Percentiles rank a stretch among this genome's conserved stretches.
phyloP scores from a whole-genome alignment of 2,329 filamentous ascomycete species.

The Sporothrix euskadiensis region DNA sequence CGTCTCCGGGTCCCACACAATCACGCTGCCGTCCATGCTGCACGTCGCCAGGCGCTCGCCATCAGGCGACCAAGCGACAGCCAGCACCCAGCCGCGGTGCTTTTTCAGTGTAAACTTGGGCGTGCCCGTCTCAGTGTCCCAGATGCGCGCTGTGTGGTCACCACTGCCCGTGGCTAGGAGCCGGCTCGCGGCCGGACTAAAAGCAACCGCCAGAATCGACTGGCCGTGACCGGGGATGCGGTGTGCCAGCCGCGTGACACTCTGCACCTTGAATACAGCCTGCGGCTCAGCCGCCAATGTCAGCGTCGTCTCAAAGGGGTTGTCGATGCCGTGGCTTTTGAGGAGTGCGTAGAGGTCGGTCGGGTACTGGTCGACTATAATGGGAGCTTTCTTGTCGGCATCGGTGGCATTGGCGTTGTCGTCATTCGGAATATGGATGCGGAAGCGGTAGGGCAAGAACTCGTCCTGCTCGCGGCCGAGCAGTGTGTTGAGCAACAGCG shows the following conservation, averaged over 20 bases:
- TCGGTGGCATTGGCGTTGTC: background rate
- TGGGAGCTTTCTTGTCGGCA: slow-evolving; percentile 29
- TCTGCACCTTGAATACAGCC: slow-evolving; percentile 89
- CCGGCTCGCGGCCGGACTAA: slow-evolving; percentile 75
- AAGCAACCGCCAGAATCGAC: slow-evolving; percentile 81
- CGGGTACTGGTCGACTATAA: slow-evolving; percentile 58
- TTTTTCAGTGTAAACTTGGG: slow-evolving; percentile 82
- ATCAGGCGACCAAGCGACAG: slow-evolving; percentile 84
- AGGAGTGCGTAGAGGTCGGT: slow-evolving; percentile 56
- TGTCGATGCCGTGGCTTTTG: slow-evolving; percentile 57
- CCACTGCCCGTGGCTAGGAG: slow-evolving; percentile 85
- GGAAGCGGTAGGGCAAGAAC: slow-evolving; percentile 62
- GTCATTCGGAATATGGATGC: slow-evolving; percentile 58
- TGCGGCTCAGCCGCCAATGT: slow-evolving; percentile 71
- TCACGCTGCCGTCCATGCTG: slow-evolving; percentile 89
- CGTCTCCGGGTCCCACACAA: slow-evolving; percentile 82
- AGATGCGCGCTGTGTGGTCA: slow-evolving; percentile 87
- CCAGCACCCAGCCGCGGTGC: slow-evolving; percentile 87
- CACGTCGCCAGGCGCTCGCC: slow-evolving; percentile 80
- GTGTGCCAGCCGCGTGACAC: slow-evolving; percentile 85
- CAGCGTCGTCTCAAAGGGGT: slow-evolving; percentile 55
- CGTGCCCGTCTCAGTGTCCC: slow-evolving; percentile 93
- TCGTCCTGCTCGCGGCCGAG: slow-evolving; percentile 65
- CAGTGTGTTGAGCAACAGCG: slow-evolving; percentile 80
- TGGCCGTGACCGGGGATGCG: slow-evolving; percentile 89